Evolutionary conservation across 768 basidiomycete species (phyloP), one percentile per base, ranked within the genome.

Genomic region (Collybia sp.): DNA sequence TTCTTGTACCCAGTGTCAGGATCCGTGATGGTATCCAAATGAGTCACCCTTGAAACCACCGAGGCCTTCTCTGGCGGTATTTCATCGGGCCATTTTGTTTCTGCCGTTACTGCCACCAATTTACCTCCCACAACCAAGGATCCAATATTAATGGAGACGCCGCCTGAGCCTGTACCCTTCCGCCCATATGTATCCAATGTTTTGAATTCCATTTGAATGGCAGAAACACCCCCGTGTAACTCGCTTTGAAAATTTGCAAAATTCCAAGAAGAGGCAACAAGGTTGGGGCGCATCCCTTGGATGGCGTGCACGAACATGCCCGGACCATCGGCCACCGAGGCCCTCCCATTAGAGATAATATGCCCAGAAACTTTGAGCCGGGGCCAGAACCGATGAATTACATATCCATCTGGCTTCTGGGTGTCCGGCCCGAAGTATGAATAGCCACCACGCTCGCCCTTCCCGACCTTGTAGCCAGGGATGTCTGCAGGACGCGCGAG

Each of bases 201-300:
- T 52, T 82, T 91, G 55, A 96, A 92, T 62, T 98, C 96, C 95
- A 97, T 97, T 70, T 90, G 87, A 32, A 96, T 72, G 9, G 92
- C 91, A 44, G 91, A 83, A 6, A 91, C 85, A 6, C 86, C 86
- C 13, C 79, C 83, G 41, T 81, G 76, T 18, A 79, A 71, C 13
- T 71, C 64, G 58, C 88, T 87, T 64, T 92, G 85, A 75, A 99
- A 99, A 69, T 88, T 76, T 20, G 73, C 85, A 68, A 98, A 99
- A 71, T 98, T 97, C 96, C 96, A 99, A 8, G 86, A 69, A 15
- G 89, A 73, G 12, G 96, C 96, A 56, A 96, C 82, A 46, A 92
- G 77, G 66, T 99, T 89, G 41, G 95, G 93, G 6, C 93, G 80
- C 92, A 99, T 95, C 63, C 95, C 96, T 62, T 98, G 95, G 62